phyloP scores from a whole-genome alignment of 371 early-diverging fungal species.

The Mortierella sp. region DNA sequence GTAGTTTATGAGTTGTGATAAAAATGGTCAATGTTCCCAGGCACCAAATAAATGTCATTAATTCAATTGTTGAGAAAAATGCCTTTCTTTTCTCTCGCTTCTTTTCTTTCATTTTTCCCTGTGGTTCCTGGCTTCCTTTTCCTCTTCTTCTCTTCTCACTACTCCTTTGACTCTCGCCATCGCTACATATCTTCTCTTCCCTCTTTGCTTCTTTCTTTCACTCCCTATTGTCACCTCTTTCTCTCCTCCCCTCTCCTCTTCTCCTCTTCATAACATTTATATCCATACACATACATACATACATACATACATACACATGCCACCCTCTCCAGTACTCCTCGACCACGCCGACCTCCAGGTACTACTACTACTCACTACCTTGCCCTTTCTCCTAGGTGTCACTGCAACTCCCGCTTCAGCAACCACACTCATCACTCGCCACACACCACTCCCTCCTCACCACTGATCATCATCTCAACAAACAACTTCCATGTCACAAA shows the following conservation, averaged over 20 bases:
- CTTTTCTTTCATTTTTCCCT: not conserved
- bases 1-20: too few relatives aligned
- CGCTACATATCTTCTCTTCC: not conserved
- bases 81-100: not conserved
- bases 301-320: too few relatives aligned
- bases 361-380: not conserved
- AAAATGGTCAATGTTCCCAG: too few relatives aligned
- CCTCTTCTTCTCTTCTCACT: not conserved
- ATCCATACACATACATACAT: not conserved
- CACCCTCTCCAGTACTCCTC: not conserved
- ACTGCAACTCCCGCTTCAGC: not conserved
- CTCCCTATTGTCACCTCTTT: not conserved
- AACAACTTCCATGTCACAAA: not conserved
- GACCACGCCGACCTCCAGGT: not conserved
- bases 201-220: not conserved
- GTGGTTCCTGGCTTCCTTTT: not conserved
- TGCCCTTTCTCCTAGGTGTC: not conserved
- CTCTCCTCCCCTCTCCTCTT: not conserved
- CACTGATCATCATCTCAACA: not conserved
- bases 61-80: too few relatives aligned
- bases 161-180: not conserved
- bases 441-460: not conserved
- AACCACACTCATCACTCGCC: not conserved
- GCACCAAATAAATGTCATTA: too few relatives aligned
- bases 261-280: not conserved